Base-by-base conservation (phyloP, 352 stramenopile species). In the Phytopythium boreale region DNA sequence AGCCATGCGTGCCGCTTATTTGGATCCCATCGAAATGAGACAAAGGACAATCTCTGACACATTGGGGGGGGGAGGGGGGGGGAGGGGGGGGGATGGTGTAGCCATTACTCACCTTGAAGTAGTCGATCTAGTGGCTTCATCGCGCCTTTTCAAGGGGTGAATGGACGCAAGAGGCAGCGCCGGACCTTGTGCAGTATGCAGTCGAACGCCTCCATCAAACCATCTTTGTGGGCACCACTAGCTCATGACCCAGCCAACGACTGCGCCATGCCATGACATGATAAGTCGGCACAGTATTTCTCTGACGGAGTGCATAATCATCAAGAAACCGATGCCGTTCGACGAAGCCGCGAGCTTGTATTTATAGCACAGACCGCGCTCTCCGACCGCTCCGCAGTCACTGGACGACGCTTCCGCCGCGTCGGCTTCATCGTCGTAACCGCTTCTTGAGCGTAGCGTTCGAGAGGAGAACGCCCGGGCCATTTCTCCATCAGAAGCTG, bases 401-500 rank as follows among this genome's bases (percentile, higher is more conserved):
- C 12, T n/a, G 15, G 12, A n/a, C 39, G 39, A 46, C 39, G 11
- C 39, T 46, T 46, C 15, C 12, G 1, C 31, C 31, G 4, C 31
- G 31, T 8, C 31, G 31, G 5, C 39, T n/a, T n/a, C 39, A 4
- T n/a, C 17, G 39, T 20, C 39, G 39, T 6, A n/a, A 46, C 39
- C 17, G 8, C 39, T 46, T 19, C 39, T n/a, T 46, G 39, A 46
- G 17, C 17, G 12, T 46, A n/a, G 39, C 39, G 34, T 46, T n/a
- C 14, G 39, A n/a, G 11, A n/a, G 12, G 14, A 46, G 39, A n/a
- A 46, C 17, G 39, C 2, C 37, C 11, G 37, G 2, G 2, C 14
- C 37, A 43, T 8, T 43, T 43, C 39, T 46, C 34, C 39, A 2
- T 98, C 97, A 62, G 92, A 98, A 46, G 90, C 84, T 22, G 91